phyloP scores from a whole-genome alignment of 495 filamentous ascomycete genomes.

The Oidiodendron maius region DNA sequence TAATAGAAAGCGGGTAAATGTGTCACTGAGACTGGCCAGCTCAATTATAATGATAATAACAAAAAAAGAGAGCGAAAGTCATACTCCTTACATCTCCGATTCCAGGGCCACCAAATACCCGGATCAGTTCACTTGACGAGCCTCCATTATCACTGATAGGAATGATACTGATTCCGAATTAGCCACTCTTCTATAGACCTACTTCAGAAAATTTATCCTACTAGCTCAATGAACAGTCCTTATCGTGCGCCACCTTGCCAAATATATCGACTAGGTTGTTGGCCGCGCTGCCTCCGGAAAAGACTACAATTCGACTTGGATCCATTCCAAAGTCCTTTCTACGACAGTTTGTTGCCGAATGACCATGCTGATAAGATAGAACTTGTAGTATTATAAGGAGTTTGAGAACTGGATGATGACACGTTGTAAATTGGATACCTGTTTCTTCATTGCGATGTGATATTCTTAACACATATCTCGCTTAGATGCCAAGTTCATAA shows the following conservation, averaged over 20 bases:
- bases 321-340: background rate
- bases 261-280: constrained; percentile 95
- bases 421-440: no score
- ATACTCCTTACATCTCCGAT: constrained; percentile 87
- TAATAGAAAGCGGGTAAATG: background rate
- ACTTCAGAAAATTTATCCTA: constrained; percentile 10
- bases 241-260: constrained; percentile 62
- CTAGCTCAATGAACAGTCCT: constrained; percentile 66
- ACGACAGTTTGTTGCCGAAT: no score
- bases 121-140: constrained; percentile 82
- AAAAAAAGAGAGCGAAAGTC: constrained; percentile 26
- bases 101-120: constrained; percentile 88
- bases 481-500: no score
- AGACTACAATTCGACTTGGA: constrained; percentile 58
- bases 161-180: constrained; percentile 51
- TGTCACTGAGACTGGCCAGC: background rate
- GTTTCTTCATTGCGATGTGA: no score
- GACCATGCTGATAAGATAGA: no score
- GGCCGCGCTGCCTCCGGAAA: constrained; percentile 86
- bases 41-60: background rate
- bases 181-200: constrained; percentile 9
- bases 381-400: no score
- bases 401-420: no score
- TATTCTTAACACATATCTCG: no score
- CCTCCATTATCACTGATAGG: constrained; percentile 96